phyloP scores from a whole-genome alignment of 768 basidiomycete genomes.

The Udeniomyces megalosporus region DNA sequence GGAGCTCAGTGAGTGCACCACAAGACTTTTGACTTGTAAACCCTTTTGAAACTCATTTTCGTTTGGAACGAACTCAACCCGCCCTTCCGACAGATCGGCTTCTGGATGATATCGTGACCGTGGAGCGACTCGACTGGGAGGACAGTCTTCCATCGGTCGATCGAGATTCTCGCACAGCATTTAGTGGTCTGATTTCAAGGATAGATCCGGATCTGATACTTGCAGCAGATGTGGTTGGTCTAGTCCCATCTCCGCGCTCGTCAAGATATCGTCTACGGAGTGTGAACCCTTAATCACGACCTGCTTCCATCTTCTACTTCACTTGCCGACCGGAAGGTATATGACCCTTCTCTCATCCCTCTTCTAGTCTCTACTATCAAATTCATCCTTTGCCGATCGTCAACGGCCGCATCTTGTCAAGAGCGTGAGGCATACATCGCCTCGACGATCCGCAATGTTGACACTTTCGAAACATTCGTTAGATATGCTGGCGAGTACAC shows the following conservation, averaged over 20 bases:
- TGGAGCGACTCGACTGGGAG: slow-evolving; percentile 7
- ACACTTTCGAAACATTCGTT: slow-evolving; percentile 1
- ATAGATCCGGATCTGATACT: not conserved
- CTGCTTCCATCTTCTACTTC: not conserved
- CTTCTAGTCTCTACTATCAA: not conserved
- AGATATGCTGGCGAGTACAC: not conserved
- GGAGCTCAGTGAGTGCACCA: not conserved
- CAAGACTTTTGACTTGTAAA: not conserved
- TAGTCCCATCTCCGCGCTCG: too few relatives aligned
- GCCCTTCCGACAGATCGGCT: not conserved
- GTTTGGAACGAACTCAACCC: not conserved
- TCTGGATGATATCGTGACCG: not conserved
- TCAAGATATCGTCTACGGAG: too few relatives aligned
- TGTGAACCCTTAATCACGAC: too few relatives aligned
- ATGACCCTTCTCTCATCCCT: slow-evolving; percentile 3
- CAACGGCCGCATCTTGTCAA: not conserved
- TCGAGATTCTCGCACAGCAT: not conserved
- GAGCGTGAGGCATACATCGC: not conserved
- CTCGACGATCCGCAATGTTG: slow-evolving; percentile 3
- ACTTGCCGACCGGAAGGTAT: not conserved
- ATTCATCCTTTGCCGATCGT: not conserved
- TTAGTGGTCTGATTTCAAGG: not conserved
- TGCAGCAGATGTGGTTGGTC: slow-evolving; percentile 14
- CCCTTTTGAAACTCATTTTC: not conserved
- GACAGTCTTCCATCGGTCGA: not conserved